These are phyloP conservation scores for Calonectria multiphialidica DNA, from an alignment of 2,329 filamentous ascomycete genomes.

Conservation along the genomic window DNA sequence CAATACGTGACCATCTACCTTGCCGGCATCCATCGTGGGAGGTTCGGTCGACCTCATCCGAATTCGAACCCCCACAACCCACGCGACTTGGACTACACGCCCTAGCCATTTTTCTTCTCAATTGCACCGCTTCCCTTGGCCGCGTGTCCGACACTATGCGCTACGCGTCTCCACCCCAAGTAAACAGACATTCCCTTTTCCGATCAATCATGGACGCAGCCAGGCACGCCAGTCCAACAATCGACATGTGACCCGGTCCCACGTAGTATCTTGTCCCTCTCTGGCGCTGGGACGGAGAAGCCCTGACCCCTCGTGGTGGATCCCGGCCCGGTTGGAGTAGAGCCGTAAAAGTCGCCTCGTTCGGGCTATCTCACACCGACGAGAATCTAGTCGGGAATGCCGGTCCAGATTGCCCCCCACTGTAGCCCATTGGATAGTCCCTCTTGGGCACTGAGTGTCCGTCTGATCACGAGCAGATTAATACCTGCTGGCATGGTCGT, in stretches of 20 bases:
- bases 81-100: neutral
- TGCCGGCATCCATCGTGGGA: neutral
- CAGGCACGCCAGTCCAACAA: neutral
- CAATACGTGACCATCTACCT: neutral
- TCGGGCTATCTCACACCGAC: constrained; percentile 27
- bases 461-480: constrained; percentile 26
- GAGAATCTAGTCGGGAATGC: constrained; percentile 15
- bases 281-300: neutral
- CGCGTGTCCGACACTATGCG: neutral
- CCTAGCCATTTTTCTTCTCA: neutral
- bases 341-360: constrained; percentile 9
- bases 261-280: neutral
- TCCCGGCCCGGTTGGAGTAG: constrained; percentile 25
- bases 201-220: neutral
- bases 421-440: constrained; percentile 8
- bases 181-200: constrained; percentile 3
- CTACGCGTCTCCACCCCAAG: neutral
- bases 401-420: constrained; percentile 20
- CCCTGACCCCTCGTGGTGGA: constrained; percentile 20
- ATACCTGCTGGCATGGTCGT: constrained; percentile 16
- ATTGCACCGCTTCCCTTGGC: neutral
- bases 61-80: constrained; percentile 12
- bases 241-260: neutral
- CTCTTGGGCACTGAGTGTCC: neutral
- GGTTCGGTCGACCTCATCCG: constrained; percentile 18